Conservation (phyloP, 2,329 filamentous ascomycete genomes). For the Chaetomium globosum region DNA sequence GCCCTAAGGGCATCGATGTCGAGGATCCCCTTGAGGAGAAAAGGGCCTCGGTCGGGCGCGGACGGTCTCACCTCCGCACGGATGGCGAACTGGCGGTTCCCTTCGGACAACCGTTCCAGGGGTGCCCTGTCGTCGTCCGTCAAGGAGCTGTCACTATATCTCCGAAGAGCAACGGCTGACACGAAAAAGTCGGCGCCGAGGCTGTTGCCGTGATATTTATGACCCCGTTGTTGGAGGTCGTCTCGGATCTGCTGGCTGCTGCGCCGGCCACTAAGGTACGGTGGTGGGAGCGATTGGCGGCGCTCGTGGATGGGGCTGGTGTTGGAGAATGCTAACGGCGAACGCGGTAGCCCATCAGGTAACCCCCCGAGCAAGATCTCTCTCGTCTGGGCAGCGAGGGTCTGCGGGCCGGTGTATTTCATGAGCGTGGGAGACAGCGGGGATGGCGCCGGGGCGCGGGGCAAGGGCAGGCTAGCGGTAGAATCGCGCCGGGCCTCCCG, state of each 20-base stretch:
- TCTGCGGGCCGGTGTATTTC: slow-evolving; percentile 36
- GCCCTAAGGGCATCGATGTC: slow-evolving; percentile 52
- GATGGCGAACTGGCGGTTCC: slow-evolving; percentile 42
- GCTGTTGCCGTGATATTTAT: slow-evolving; percentile 47
- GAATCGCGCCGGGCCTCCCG: slow-evolving; percentile 28
- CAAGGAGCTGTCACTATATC: slow-evolving; percentile 39
- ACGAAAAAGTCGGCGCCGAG: slow-evolving; percentile 52
- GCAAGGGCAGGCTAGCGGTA: slow-evolving; percentile 24
- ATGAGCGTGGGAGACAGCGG: slow-evolving; percentile 25
- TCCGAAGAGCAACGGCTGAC: slow-evolving; percentile 47
- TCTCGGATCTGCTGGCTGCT: slow-evolving; percentile 39
- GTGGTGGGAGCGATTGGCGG: slow-evolving; percentile 36
- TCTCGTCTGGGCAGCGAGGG: slow-evolving; percentile 40
- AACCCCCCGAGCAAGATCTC: slow-evolving; percentile 40
- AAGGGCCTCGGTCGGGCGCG: slow-evolving; percentile 47
- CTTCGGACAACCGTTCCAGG: slow-evolving; percentile 7
- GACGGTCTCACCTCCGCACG: slow-evolving; percentile 51
- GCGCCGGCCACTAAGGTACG: slow-evolving; percentile 27
- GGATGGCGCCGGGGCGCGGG: slow-evolving; percentile 29
- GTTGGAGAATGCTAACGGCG: slow-evolving; percentile 19
- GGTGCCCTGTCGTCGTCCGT: slow-evolving; percentile 25
- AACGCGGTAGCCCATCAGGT: slow-evolving; percentile 29
- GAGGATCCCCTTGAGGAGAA: slow-evolving; percentile 55
- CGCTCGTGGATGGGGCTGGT: slow-evolving; percentile 32
- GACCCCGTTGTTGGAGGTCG: slow-evolving; percentile 48